A percentile compares a stretch with the other conserved stretches of the same genome.
phyloP scores from a whole-genome alignment of 106 monocot genomes.

The Dendrobium catenatum region DNA sequence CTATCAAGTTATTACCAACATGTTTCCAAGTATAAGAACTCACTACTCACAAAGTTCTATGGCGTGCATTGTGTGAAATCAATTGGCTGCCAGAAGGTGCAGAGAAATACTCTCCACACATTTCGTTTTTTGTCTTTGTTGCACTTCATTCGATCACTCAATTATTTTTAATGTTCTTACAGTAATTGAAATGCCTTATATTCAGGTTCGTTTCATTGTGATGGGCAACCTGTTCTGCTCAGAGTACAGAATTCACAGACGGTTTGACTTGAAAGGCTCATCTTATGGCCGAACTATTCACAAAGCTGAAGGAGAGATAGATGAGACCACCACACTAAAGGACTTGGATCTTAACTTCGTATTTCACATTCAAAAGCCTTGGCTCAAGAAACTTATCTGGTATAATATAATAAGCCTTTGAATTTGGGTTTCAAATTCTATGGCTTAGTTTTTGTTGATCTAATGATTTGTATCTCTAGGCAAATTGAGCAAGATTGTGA shows the following conservation, averaged over 20 bases:
- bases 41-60: constrained; percentile 79
- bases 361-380: constrained; percentile 46
- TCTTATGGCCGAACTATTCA: constrained; percentile 76
- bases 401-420: constrained; percentile 12
- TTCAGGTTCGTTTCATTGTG: constrained; percentile 76
- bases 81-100: constrained; percentile 65
- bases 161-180: no score
- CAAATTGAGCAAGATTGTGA: constrained; percentile 80
- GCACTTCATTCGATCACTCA: background rate
- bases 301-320: constrained; percentile 67
- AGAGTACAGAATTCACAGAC: constrained; percentile 69
- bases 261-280: constrained; percentile 91
- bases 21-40: constrained; percentile 56
- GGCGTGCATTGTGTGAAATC: constrained; percentile 96
- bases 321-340: constrained; percentile 89
- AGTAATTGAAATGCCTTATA: background rate
- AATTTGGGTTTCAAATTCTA: background rate
- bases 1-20: constrained; percentile 69
- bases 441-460: background rate
- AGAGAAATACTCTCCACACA: no score
- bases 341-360: constrained; percentile 86
- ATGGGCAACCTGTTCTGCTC: constrained; percentile 93
- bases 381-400: constrained; percentile 56
- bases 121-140: background rate
- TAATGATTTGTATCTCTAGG: constrained; percentile 14